Evolutionary conservation across 805 yeast species (phyloP).

Genomic region (Suhomyces tanzawaensis): DNA sequence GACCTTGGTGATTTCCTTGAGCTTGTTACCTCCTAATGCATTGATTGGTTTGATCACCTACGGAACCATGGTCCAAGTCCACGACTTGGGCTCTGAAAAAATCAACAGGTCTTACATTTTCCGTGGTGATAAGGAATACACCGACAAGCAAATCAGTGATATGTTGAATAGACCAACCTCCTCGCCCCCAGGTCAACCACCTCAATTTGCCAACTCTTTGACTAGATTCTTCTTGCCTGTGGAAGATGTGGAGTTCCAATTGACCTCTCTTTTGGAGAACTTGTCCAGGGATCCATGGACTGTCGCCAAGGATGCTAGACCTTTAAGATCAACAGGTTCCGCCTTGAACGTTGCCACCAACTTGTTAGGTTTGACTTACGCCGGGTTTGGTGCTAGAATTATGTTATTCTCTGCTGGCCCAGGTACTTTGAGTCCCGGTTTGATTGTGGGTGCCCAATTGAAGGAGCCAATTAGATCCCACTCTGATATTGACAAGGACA

Average conservation of each 20-base stretch:
- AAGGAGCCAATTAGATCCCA: conserved; percentile 97
- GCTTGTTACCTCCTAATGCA: conserved; percentile 85
- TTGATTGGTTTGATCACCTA: conserved; percentile 83
- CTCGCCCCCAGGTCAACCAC: conserved; percentile 23
- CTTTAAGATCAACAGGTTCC: conserved; percentile 89
- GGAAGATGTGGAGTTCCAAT: conserved; percentile 76
- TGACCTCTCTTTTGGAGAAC: conserved; percentile 75
- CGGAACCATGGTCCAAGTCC: conserved; percentile 89
- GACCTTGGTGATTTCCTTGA: conserved; percentile 68
- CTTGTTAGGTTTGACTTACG: conserved; percentile 75
- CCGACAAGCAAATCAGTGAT: conserved; percentile 61
- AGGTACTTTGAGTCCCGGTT: conserved; percentile 91
- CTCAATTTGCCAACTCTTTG: conserved; percentile 29
- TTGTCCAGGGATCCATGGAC: conserved; percentile 87
- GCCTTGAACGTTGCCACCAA: conserved; percentile 84
- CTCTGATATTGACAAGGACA: conserved; percentile 89
- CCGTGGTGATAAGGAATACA: conserved; percentile 85
- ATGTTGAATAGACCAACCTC: conserved; percentile 42
- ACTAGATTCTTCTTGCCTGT: conserved; percentile 72
- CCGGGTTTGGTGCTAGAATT: conserved; percentile 84
- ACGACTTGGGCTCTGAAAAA: conserved; percentile 66
- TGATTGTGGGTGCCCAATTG: conserved; percentile 85
- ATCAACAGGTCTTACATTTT: conserved; percentile 78
- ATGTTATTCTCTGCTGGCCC: conserved; percentile 94
- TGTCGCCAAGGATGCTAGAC: conserved; percentile 76